Evolutionary conservation across 202 grass and related monocot genomes (phyloP), one percentile per base, ranked within the genome.

Genomic region (Elaeis oleifera): DNA sequence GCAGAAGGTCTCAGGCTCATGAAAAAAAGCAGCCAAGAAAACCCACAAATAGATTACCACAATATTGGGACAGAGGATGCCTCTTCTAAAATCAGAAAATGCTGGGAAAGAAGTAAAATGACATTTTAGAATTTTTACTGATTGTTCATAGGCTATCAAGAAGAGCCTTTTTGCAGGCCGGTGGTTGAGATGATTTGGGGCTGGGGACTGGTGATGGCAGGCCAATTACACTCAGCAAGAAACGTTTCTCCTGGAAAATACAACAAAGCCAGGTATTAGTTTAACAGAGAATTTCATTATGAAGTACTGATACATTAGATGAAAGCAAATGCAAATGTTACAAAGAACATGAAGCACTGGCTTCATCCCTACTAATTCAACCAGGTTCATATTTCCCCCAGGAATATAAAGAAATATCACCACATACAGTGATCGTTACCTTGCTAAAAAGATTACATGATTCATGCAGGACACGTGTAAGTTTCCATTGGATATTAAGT

Each of bases 81-180:
- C 11, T 44, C 36, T 44, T 44, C 9, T 44, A 44, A 44, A 44
- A 44, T 44, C 3, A 62, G 54, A 29, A 68, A 74, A 84, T 71
- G 51, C 13, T 4, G 23, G 59, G 61, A 53, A 51, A 51, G 69
- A 57, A 54, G 21, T 58, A 55, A 75, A 72, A 59, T 72, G 71
- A 49, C 67, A 53, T 59, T 54, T 51, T 24, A 61, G 23, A 63
- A 68, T 5, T 49, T 50, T 67, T 59, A 49, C 50, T 62, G 25
- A 32, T 68, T 75, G 54, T 59, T 80, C 69, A 84, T 60, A 94
- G 85, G 79, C 70, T 96, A 79, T 85, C 86, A 71, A 88, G 78
- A 80, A 99, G 95, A 82, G 75, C 82, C 80, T 85, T 94, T 87
- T 94, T 94, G 83, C 88, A 99, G 64, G 88, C 82, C 54, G 88